A percentile compares a stretch with the other conserved stretches of the same genome.
phyloP scores from a whole-genome alignment of 1,139 yeast species.

The Zhuliangozyma parablackwelliae region DNA sequence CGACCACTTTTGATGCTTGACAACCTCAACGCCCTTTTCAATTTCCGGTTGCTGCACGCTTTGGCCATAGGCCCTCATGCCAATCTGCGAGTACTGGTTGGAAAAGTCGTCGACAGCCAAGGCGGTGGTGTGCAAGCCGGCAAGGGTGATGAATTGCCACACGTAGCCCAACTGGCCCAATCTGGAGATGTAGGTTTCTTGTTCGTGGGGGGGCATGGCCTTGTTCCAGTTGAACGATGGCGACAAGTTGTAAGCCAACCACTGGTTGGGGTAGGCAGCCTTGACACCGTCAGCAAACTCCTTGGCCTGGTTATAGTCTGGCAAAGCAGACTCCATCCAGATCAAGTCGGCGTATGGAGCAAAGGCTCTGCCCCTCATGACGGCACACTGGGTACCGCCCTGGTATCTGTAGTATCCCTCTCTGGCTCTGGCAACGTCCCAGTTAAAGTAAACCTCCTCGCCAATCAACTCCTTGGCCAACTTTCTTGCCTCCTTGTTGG shows the following conservation, averaged over 20 bases:
- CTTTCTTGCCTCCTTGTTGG: slow-evolving; percentile 77
- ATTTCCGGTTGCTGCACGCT: slow-evolving; percentile 85
- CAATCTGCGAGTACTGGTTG: slow-evolving; percentile 69
- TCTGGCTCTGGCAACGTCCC: slow-evolving; percentile 95
- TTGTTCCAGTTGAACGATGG: slow-evolving; percentile 98
- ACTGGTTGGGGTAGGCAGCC: slow-evolving; percentile 76
- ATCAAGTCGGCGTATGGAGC: slow-evolving; percentile 94
- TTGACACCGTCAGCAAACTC: slow-evolving; percentile 93
- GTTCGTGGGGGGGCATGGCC: slow-evolving; percentile 86
- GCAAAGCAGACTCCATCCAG: slow-evolving; percentile 98
- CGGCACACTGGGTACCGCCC: slow-evolving; percentile 97
- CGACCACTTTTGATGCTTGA: slow-evolving; percentile 98
- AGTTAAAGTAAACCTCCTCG: slow-evolving; percentile 82
- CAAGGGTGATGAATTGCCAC: slow-evolving; percentile 97
- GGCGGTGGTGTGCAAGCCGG: slow-evolving; percentile 96
- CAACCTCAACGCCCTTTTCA: slow-evolving; percentile 87
- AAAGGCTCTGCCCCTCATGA: slow-evolving; percentile 93
- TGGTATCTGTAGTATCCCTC: slow-evolving; percentile 96
- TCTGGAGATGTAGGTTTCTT: slow-evolving; percentile 84
- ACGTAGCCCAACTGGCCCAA: slow-evolving; percentile 87
- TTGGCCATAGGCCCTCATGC: slow-evolving; percentile 95
- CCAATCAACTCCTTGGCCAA: slow-evolving; percentile 77
- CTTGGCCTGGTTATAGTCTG: slow-evolving; percentile 89
- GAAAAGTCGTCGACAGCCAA: slow-evolving; percentile 86
- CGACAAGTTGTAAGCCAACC: slow-evolving; percentile 94